Evolutionary conservation across 2,329 filamentous ascomycete species (phyloP), one percentile per base, ranked within the genome.

Genomic region (Aspergillus quadrilineatus): DNA sequence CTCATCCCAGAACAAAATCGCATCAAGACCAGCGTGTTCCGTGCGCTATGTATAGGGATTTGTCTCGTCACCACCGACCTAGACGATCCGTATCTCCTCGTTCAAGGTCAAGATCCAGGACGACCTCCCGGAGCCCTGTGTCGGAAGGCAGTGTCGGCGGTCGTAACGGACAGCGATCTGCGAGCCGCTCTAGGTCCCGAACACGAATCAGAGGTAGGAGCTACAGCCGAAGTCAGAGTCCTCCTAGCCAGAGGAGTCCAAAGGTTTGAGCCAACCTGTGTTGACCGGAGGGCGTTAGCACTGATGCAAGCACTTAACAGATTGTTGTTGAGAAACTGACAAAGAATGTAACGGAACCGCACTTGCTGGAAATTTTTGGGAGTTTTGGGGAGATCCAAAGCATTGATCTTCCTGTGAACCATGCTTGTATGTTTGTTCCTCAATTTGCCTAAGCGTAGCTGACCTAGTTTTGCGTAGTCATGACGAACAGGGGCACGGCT

Each of bases 281-380:
- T 22, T 22, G 22, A 14, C 44, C 43, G 34, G 6, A 9, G 17
- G 17, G 15, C 10, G 10, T 46, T 47, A 10, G 12, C 34, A 17
- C 56, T 55, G 4, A 52, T 41, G 30, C 6, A 3, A 26, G 28
- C 8, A 14, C 17, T 32, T 3, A 4, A 29, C 45, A 97, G 90
- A 92, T 99, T 70, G 91, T 99, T 15, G 89, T 99, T 46, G 94
- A 99, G 75, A 92, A 95, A 61, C 81, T 99, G 68, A 96, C 93
- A 4, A 96, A 95, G 74, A 97, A 96, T 68, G 88, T 99, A 65
- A 95, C 90, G 57, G 90, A 93, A 71, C 84, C 84, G 15, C 94
- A 99, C 68, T 79, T 99, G 6, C 84, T 85, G 63, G 94, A 99
- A 72, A 96, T 99, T 58, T 99, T 99, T 70, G 89, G 90, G 48